Percentiles rank a stretch among this genome's conserved stretches.
Conservation (phyloP, 495 filamentous ascomycete species). For the Neohortaea acidophila region DNA sequence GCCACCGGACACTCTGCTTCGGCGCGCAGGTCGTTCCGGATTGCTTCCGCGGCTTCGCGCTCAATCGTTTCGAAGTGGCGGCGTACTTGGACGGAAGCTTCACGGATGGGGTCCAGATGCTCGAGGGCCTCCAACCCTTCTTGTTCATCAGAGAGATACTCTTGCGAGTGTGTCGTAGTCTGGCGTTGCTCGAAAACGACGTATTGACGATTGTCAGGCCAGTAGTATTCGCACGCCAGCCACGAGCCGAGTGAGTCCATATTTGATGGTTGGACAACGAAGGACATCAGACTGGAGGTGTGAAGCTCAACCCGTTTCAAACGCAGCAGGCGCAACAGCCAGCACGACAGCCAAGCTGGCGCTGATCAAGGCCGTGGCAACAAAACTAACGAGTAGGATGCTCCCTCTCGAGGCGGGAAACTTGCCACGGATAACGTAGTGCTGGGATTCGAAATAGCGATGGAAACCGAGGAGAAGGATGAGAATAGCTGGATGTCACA, state of each 20-base stretch:
- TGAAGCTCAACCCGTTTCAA: constrained; percentile 19
- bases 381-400: constrained; percentile 56
- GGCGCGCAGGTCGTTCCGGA: too few relatives aligned
- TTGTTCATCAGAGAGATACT: background rate
- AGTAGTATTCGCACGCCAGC: background rate
- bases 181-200: background rate
- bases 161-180: background rate
- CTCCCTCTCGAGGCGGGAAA: constrained; percentile 87
- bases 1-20: too few relatives aligned
- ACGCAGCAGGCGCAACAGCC: constrained; percentile 23
- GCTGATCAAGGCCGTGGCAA: constrained; percentile 32
- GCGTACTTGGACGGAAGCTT: too few relatives aligned
- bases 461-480: constrained; percentile 72
- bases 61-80: too few relatives aligned
- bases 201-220: background rate
- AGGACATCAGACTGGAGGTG: background rate
- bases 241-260: background rate
- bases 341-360: constrained; percentile 29
- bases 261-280: background rate
- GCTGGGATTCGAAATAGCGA: constrained; percentile 51
- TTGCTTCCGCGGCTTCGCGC: too few relatives aligned
- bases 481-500: constrained; percentile 41
- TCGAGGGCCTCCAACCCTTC: background rate
- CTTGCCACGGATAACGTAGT: constrained; percentile 86
- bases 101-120: too few relatives aligned